Percentiles rank a stretch among this genome's conserved stretches.
These are phyloP conservation scores for Schoenoplectus triqueter DNA, from an alignment of 202 grass and related monocot species.

Conservation along the genomic window DNA sequence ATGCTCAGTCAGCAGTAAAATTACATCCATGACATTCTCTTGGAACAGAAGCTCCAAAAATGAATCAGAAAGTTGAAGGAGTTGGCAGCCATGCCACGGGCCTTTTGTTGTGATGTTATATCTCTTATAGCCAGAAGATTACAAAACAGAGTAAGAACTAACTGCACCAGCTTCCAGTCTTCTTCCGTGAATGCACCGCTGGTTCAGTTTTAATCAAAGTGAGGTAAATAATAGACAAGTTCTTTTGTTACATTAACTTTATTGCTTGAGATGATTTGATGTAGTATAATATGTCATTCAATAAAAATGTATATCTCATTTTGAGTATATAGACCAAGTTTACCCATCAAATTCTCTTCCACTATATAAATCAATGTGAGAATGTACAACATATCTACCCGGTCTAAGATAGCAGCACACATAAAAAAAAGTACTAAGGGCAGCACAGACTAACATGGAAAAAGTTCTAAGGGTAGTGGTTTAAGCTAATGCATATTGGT, in stretches of 20 bases:
- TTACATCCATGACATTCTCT: conserved; percentile 96
- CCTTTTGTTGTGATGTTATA: conserved; percentile 86
- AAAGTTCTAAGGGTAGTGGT: not conserved
- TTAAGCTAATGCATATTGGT: too few relatives aligned
- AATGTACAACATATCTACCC: not conserved
- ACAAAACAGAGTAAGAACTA: conserved; percentile 91
- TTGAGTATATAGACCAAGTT: not conserved
- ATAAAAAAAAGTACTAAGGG: not conserved
- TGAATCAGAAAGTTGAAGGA: conserved; percentile 66
- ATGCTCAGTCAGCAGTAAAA: conserved; percentile 90
- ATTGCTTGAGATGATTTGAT: not conserved
- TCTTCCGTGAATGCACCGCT: conserved; percentile 88
- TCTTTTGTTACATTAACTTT: conserved; percentile 15
- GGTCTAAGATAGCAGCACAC: not conserved
- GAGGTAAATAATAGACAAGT: conserved; percentile 29
- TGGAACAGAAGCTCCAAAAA: conserved; percentile 91
- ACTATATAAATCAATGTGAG: conserved; percentile 19
- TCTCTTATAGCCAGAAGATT: conserved; percentile 88
- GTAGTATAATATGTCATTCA: not conserved
- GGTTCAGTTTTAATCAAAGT: conserved; percentile 47
- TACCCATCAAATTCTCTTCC: conserved; percentile 8
- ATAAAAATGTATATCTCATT: not conserved
- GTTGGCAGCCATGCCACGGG: conserved; percentile 74
- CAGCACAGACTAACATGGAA: not conserved
- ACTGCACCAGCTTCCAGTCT: conserved; percentile 96